A percentile compares a stretch with the other conserved stretches of the same genome.
phyloP scores from a whole-genome alignment of 108 stramenopile genomes.

The Epipyxis sp. region DNA sequence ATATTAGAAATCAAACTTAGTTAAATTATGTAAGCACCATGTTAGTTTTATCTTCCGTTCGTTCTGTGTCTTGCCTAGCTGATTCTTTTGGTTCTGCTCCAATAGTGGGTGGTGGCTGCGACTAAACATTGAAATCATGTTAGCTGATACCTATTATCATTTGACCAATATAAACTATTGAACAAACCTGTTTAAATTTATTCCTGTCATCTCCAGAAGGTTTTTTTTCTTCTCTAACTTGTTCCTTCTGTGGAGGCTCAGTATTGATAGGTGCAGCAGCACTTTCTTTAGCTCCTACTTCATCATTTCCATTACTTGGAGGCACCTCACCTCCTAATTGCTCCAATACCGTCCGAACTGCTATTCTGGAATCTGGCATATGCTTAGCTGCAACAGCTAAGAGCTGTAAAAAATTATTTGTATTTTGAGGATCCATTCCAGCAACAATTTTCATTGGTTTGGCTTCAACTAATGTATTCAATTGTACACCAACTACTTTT shows the following conservation, averaged over 20 bases:
- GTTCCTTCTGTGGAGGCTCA: background rate
- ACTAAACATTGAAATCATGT: too few species aligned
- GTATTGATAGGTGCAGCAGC: background rate
- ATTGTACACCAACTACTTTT: conserved; percentile 45
- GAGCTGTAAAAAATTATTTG: conserved; percentile 67
- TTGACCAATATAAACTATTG: too few species aligned
- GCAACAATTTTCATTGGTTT: conserved; percentile 65
- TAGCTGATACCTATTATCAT: too few species aligned
- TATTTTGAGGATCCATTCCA: conserved; percentile 68
- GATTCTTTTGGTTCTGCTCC: background rate
- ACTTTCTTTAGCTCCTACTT: background rate
- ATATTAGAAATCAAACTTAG: too few species aligned
- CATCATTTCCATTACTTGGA: background rate
- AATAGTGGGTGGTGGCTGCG: background rate
- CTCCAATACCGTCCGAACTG: conserved; percentile 24
- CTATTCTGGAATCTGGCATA: conserved; percentile 37
- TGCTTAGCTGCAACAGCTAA: conserved; percentile 57
- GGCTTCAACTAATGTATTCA: conserved; percentile 53
- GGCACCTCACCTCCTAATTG: background rate
- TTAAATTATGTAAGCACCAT: too few species aligned
- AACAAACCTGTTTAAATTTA: too few species aligned
- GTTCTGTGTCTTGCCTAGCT: too few species aligned
- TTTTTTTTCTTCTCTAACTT: too few species aligned
- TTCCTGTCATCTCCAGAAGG: too few species aligned
- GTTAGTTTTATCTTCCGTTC: too few species aligned